Evolutionary conservation across 768 basidiomycete genomes (phyloP), one percentile per base, ranked within the genome.

Genomic region (Kwoniella dejecticola): DNA sequence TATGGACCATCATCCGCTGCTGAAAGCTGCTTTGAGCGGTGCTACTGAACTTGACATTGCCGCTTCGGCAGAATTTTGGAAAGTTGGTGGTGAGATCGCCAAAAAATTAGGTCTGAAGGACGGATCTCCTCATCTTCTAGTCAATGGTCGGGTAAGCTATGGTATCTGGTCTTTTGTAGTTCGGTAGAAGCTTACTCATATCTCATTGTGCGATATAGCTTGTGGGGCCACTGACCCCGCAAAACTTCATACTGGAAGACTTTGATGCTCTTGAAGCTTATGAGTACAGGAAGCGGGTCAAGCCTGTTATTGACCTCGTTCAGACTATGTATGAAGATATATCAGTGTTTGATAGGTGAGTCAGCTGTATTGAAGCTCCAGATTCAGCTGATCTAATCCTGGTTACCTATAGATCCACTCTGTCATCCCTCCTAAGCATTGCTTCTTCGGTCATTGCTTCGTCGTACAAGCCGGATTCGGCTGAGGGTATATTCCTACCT

Each of bases 141-240:
- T 90, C 52, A 96, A 96, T 68, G 95, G 94, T 24, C 82, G 94
- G 30, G 91, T 94, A 72, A 75, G 88, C 80, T 10, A 7, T 15
- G 2, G 52, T 60, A 36, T 26, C 10, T n/a, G n/a, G n/a, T n/a
- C 1, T 15, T 13, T 8, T 54, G 42, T 44, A 33, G 55, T 56
- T 38, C 31, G 27, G 41, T 30, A 54, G 44, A 21, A 2, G 1
- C 33, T 36, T 15, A 36, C 15, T 7, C 33, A 36, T 36, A 7
- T 7, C 33, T 15, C 33, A 67, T 31, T 21, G 6, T 2, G 30
- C 1, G n/a, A n/a, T n/a, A 26, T 47, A 95, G 93, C 78, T 95
- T 52, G 80, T 97, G 26, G 90, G 90, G 0, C 90, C 91, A 0
- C 80, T 96, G 36, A 77, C 79, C 11, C 67, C 79, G 1, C 83